These are phyloP conservation scores for Hondaea fermentalgiana DNA, from an alignment of 108 stramenopile genomes.

Conservation along the genomic window DNA sequence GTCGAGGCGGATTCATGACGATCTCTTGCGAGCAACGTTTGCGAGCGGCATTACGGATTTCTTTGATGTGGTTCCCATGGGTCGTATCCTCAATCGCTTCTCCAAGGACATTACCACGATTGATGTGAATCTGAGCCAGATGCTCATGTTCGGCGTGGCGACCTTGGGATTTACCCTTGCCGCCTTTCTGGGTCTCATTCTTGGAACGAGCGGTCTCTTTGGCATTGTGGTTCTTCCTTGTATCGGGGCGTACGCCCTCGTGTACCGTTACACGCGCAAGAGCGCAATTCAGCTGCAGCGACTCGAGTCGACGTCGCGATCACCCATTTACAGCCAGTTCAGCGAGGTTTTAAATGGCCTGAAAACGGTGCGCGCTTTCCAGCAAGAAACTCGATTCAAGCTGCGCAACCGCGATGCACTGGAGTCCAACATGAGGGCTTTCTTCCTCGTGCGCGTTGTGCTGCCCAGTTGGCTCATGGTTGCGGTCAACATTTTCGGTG, in stretches of 20 bases:
- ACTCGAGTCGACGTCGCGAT: slow-evolving; percentile 66
- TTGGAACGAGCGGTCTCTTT: slow-evolving; percentile 26
- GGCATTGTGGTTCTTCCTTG: slow-evolving; percentile 48
- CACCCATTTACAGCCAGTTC: slow-evolving; percentile 81
- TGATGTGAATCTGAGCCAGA: slow-evolving; percentile 73
- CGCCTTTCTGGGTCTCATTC: slow-evolving; percentile 61
- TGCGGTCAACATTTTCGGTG: slow-evolving; percentile 71
- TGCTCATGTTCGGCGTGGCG: slow-evolving; percentile 57
- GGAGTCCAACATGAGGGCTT: slow-evolving; percentile 74
- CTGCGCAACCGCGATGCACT: slow-evolving; percentile 57
- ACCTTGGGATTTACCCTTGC: slow-evolving; percentile 57
- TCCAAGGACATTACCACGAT: slow-evolving; percentile 80
- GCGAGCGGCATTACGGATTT: slow-evolving; percentile 70
- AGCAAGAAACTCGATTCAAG: slow-evolving; percentile 52
- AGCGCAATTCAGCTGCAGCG: slow-evolving; percentile 80
- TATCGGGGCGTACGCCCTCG: neutral
- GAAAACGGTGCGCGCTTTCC: slow-evolving; percentile 77
- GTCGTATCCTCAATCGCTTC: slow-evolving; percentile 61
- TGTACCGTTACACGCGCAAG: neutral
- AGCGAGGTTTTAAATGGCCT: slow-evolving; percentile 83
- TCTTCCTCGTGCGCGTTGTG: slow-evolving; percentile 63
- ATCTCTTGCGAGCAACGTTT: slow-evolving; percentile 48
- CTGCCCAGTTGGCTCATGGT: slow-evolving; percentile 84
- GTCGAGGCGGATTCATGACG: slow-evolving; percentile 18
- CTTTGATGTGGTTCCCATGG: slow-evolving; percentile 55